Percentiles rank a stretch among this genome's conserved stretches.
Evolutionary conservation across 768 basidiomycete genomes (phyloP).

Genomic region (Pluteus cervinus): DNA sequence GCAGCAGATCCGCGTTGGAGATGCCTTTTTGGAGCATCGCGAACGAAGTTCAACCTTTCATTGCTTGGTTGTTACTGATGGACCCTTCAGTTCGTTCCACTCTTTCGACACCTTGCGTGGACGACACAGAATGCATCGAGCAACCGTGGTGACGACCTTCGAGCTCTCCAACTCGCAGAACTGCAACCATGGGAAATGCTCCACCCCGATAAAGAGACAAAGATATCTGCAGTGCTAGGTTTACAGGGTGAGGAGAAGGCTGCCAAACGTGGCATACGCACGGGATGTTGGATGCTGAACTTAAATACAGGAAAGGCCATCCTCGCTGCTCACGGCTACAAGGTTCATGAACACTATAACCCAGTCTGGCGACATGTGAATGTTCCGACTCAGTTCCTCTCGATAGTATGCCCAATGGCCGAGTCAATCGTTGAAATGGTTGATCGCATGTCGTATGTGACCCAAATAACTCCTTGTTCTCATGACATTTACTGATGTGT

Average conservation of each 20-base stretch:
- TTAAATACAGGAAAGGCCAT: slow-evolving; percentile 13
- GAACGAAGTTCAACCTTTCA: slow-evolving; percentile 14
- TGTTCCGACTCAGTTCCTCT: slow-evolving; percentile 18
- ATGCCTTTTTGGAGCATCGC: slow-evolving; percentile 20
- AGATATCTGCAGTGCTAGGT: slow-evolving; percentile 15
- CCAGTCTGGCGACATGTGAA: slow-evolving; percentile 17
- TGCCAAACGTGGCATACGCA: slow-evolving; percentile 14
- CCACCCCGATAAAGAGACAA: slow-evolving; percentile 17
- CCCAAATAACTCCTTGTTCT: slow-evolving; percentile 1
- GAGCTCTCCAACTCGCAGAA: slow-evolving; percentile 17
- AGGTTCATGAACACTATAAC: slow-evolving; percentile 15
- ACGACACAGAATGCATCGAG: slow-evolving; percentile 20
- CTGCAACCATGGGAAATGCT: slow-evolving; percentile 19
- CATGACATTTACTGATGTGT: neutral
- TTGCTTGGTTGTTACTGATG: neutral
- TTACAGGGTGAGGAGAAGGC: slow-evolving; percentile 23
- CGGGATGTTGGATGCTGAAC: slow-evolving; percentile 8
- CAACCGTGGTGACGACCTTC: slow-evolving; percentile 25
- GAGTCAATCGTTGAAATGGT: slow-evolving; percentile 13
- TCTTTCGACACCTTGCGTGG: slow-evolving; percentile 23
- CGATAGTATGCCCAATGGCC: slow-evolving; percentile 20
- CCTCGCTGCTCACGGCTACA: slow-evolving; percentile 19
- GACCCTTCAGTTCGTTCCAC: slow-evolving; percentile 11
- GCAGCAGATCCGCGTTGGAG: slow-evolving; percentile 15
- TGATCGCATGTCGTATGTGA: no score